Evolutionary conservation across 257 asterid species (phyloP), one percentile per base, ranked within the genome.

Genomic region (Jasminum sambac): DNA sequence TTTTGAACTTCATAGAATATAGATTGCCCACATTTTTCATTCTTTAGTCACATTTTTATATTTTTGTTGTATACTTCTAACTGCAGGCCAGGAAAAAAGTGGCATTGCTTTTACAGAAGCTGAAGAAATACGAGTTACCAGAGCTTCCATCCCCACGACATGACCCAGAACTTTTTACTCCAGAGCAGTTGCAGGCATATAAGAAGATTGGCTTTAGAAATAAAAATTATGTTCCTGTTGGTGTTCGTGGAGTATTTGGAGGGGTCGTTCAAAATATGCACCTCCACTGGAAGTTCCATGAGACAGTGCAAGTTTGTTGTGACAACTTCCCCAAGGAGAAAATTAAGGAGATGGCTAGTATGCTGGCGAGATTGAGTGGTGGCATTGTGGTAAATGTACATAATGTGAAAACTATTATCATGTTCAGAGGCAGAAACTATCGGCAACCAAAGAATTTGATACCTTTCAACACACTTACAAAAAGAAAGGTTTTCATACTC

Each of bases 221-320:
- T 36, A 91, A 82, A 74, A 95, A 95, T 69, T 91, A 95, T 67
- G 98, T 86, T 11, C 99, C 98, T 14, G 99, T 95, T 67, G 99
- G 99, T 77, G 97, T 95, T 59, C 96, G 99, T 57, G 98, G 99
- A 67, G 99, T 95, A 74, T 91, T 95, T 76, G 99, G 98, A 60
- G 99, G 98, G 19, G 99, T 95, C 61, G 98, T 95, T 55, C 98
- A 91, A 76, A 95, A 95, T 73, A 95, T 95, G 97, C 99, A 95
- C 76, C 89, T 95, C 67, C 99, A 95, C 69, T 91, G 99, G 98
- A 95, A 95, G 88, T 95, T 95, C 83, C 99, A 95, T 3, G 97
- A 95, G 79, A 95, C 99, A 0, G 97, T 95, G 68, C 98, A 95
- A 80, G 98, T 95, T 72, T 88, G 98, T 64, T 91, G 98, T 39